phyloP scores from a whole-genome alignment of 768 basidiomycete genomes.

The Dictyophora rubrovolvata region DNA sequence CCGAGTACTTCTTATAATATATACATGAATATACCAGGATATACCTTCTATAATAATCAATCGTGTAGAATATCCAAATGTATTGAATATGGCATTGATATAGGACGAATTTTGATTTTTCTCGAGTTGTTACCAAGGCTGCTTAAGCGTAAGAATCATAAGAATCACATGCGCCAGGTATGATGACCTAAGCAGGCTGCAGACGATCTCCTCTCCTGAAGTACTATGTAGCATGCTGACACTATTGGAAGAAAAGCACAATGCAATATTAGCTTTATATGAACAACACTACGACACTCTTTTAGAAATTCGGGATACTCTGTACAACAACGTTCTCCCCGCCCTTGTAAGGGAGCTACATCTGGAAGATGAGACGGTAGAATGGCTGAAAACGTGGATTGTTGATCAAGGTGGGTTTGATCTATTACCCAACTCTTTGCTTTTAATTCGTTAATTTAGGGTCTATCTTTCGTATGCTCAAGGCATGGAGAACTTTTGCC shows the following conservation, averaged over 20 bases:
- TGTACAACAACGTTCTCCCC: slow-evolving; percentile 50
- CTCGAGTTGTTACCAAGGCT: too few relatives aligned
- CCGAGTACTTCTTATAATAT: slow-evolving; percentile 63
- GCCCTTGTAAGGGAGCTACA: slow-evolving; percentile 48
- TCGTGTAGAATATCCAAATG: slow-evolving; percentile 3
- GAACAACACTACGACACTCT: slow-evolving; percentile 37
- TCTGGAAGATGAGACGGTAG: slow-evolving; percentile 34
- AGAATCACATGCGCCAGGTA: neutral
- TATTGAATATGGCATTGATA: slow-evolving; percentile 1
- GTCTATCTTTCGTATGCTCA: slow-evolving; percentile 33
- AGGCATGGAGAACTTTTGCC: slow-evolving; percentile 28
- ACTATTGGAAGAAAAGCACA: slow-evolving; percentile 36
- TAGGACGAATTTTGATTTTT: too few relatives aligned
- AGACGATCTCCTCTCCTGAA: neutral
- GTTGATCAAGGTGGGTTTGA: slow-evolving; percentile 47
- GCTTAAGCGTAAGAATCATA: neutral
- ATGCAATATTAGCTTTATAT: slow-evolving; percentile 41
- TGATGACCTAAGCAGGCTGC: neutral
- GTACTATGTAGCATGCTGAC: slow-evolving; percentile 21
- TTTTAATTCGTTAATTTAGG: slow-evolving; percentile 10
- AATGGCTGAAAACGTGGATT: slow-evolving; percentile 54
- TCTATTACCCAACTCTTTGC: slow-evolving; percentile 8
- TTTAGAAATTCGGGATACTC: slow-evolving; percentile 35
- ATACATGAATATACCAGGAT: neutral
- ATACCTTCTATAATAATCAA: neutral